Evolutionary conservation across 257 asterid genomes (phyloP), one percentile per base, ranked within the genome.

Genomic region (Solanum dulcamara): DNA sequence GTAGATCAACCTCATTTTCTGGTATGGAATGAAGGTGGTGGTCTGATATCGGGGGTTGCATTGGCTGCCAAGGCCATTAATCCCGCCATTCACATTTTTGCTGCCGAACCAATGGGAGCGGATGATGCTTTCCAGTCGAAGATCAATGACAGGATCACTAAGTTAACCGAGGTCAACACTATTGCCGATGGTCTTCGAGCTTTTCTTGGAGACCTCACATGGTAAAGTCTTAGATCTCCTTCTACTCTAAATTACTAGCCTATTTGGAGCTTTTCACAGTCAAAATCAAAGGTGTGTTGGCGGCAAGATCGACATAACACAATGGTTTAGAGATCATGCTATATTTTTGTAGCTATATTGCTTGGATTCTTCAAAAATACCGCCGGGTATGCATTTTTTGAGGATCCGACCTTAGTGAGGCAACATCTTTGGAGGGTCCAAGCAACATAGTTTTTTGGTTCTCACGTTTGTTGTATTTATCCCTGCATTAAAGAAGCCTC

Each of bases 161-260:
- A 90, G 80, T 83, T 94, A 80, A 87, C 95, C 0, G 94, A 91
- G 85, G 92, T 95, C 83, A 93, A 91, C n/a, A 94, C 99, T 86
- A 90, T 96, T 51, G 98, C 98, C 8, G 99, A 96, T 64, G 99
- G 99, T 14, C 97, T 95, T 81, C 94, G 98, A 83, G 99, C 98
- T 30, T 92, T 62, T 86, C 98, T 96, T 64, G 98, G 99, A 83
- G 92, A 90, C 38, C 92, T 93, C 71, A 96, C 99, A 68, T 96
- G 99, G 99, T 95, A 94, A 80, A 28, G 9, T 42, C 37, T 1
- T 42, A 42, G 55, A 72, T 2, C 59, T 74, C 81, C 37, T 42
- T 42, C 37, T 42, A 42, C 37, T 74, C 37, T 24, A 74, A 24
- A 74, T 2, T 42, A 42, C 22, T 24, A 8, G 59, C 59, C 7